Evolutionary conservation across 2,329 filamentous ascomycete genomes (phyloP), one percentile per base, ranked within the genome.

Genomic region (Aspergillus pseudoterreus): DNA sequence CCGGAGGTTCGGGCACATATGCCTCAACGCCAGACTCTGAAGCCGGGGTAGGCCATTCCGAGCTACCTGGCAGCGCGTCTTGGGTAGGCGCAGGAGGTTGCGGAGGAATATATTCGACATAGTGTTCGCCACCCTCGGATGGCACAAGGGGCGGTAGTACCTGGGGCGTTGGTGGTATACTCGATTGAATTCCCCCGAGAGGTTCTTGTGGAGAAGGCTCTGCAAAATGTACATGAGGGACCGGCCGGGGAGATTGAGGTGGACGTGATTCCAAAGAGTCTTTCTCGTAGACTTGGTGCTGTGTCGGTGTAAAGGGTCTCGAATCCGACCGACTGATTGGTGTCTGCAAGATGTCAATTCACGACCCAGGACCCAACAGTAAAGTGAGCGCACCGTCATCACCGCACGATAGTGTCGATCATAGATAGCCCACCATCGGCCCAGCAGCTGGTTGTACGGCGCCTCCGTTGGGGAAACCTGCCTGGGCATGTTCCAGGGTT

Each of bases 341-440:
- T 41, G 44, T 32, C 55, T 57, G 44, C 14, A n/a, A 11, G 5
- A 3, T 12, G 36, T 48, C 38, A 43, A 30, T 30, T 30, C 24
- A 10, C 10, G 27, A 9, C 27, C 27, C 27, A 17, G 17, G 10
- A 21, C 17, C 38, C 14, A 15, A 15, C 14, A 41, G 10, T 10
- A 17, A 12, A 41, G 5, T 21, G n/a, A 14, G 51, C 58, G 57
- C 33, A 65, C 60, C 44, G 53, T 54, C n/a, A 59, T 56, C 36
- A 54, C 56, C 38, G 59, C 66, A 47, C 81, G 80, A 68, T 95
- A 92, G 74, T 97, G 92, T 56, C 83, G 80, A 72, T 97, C 92
- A 68, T 95, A 95, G 39, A 95, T 88, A 42, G 90, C 83, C 92
- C 92, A 99, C 94, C 94, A 99, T 64, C 84, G 83, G 53, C 84